Conservation (phyloP, 129 eudicot genomes). For the Scalesia atractyloides region DNA sequence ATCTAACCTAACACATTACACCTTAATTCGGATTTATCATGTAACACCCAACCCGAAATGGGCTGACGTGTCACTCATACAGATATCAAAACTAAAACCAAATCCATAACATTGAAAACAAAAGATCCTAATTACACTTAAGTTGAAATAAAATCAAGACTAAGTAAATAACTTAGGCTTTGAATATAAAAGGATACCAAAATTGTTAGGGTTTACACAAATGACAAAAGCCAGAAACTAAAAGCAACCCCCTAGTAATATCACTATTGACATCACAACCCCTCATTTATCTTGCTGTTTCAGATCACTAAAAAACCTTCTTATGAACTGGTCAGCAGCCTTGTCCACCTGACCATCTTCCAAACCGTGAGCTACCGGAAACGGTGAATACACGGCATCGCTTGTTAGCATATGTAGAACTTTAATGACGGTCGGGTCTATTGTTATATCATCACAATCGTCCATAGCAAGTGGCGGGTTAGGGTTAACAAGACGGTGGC, state of each 20-base stretch:
- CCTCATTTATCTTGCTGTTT: slow-evolving; percentile 23
- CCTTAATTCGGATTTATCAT: too few relatives aligned
- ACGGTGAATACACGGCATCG: slow-evolving; percentile 21
- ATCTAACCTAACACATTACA: too few relatives aligned
- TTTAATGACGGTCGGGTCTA: slow-evolving; percentile 23
- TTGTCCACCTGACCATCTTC: slow-evolving; percentile 40
- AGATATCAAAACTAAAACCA: too few relatives aligned
- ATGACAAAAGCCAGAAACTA: slow-evolving; percentile 7
- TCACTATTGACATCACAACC: slow-evolving; percentile 7
- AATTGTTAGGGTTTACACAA: slow-evolving; percentile 23
- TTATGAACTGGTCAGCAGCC: slow-evolving; percentile 59
- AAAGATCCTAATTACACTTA: too few relatives aligned
- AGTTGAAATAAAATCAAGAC: not conserved
- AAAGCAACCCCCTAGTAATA: slow-evolving; percentile 6
- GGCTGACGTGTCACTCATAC: too few relatives aligned
- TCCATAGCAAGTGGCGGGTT: slow-evolving; percentile 3
- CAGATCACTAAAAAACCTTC: slow-evolving; percentile 45
- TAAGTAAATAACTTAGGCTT: not conserved
- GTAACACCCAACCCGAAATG: too few relatives aligned
- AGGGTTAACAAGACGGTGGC: not conserved
- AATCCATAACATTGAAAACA: too few relatives aligned
- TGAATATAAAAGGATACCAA: not conserved
- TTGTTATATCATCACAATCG: slow-evolving; percentile 17
- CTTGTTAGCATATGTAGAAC: slow-evolving; percentile 27
- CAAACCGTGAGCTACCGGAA: slow-evolving; percentile 1